These are phyloP conservation scores for Verticillium albo-atrum DNA, from an alignment of 2,329 filamentous ascomycete species.

Conservation along the genomic window DNA sequence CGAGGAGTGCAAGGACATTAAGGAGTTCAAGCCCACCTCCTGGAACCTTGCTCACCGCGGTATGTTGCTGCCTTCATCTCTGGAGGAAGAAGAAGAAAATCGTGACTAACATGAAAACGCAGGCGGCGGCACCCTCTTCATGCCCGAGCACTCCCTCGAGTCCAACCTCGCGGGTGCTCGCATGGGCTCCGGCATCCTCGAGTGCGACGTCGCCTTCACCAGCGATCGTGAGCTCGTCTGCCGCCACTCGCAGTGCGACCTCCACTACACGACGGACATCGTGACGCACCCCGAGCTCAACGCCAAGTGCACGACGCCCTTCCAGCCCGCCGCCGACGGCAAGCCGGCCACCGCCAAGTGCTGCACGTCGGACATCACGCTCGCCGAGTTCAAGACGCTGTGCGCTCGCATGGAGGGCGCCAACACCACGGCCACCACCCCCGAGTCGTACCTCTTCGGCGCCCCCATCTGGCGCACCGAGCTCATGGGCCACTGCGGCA, in stretches of 20 bases:
- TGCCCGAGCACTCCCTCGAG: constrained; percentile 60
- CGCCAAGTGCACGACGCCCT: constrained; percentile 59
- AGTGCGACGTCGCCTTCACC: constrained; percentile 66
- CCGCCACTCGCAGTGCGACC: constrained; percentile 62
- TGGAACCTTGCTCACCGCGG: constrained; percentile 58
- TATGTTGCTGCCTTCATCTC: neutral
- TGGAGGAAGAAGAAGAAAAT: neutral
- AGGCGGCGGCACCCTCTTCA: constrained; percentile 53
- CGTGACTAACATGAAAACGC: constrained; percentile 18
- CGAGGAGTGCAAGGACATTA: constrained; percentile 50
- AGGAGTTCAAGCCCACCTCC: constrained; percentile 40
- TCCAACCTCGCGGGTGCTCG: constrained; percentile 58
- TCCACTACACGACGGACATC: constrained; percentile 67
- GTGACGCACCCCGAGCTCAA: constrained; percentile 56
- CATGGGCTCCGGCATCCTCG: constrained; percentile 63
- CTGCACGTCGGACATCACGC: constrained; percentile 68
- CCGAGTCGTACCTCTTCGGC: constrained; percentile 52
- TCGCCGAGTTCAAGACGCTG: constrained; percentile 61
- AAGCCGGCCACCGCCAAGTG: constrained; percentile 56
- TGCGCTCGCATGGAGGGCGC: constrained; percentile 68
- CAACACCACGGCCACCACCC: constrained; percentile 53
- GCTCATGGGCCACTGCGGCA: constrained; percentile 60
- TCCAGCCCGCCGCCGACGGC: constrained; percentile 49
- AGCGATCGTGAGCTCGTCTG: constrained; percentile 62
- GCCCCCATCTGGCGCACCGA: constrained; percentile 61